Conservation (phyloP, 2,329 filamentous ascomycete genomes). For the Fusarium zealandicum region DNA sequence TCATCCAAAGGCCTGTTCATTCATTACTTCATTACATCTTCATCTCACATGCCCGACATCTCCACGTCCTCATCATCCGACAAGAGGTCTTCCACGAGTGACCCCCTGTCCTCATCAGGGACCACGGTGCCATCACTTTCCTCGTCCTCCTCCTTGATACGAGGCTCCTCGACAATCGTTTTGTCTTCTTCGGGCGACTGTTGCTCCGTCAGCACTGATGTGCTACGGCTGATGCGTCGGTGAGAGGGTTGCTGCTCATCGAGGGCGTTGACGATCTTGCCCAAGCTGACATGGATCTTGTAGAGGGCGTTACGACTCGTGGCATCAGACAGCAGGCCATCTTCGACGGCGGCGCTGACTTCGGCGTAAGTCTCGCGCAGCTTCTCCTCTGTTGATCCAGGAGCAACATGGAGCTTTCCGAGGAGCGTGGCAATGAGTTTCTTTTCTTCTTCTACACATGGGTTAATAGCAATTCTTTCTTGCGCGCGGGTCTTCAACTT, state of each 20-base stretch:
- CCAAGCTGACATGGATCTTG: slow-evolving; percentile 71
- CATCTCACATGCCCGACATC: slow-evolving; percentile 40
- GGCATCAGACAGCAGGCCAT: slow-evolving; percentile 65
- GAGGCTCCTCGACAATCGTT: slow-evolving; percentile 51
- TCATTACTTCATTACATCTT: slow-evolving; percentile 34
- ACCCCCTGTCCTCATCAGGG: slow-evolving; percentile 45
- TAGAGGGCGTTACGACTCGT: slow-evolving; percentile 69
- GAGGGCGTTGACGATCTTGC: slow-evolving; percentile 70
- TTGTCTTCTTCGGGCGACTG: slow-evolving; percentile 49
- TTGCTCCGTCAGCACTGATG: slow-evolving; percentile 48
- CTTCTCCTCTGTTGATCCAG: slow-evolving; percentile 67
- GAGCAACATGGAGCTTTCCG: slow-evolving; percentile 80
- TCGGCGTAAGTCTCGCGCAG: slow-evolving; percentile 65
- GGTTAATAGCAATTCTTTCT: slow-evolving; percentile 39
- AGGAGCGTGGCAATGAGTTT: slow-evolving; percentile 81
- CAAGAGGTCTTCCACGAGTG: slow-evolving; percentile 51
- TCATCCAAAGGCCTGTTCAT: slow-evolving; percentile 33
- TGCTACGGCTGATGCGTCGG: slow-evolving; percentile 54
- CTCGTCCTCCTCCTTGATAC: slow-evolving; percentile 59
- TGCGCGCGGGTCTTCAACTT: slow-evolving; percentile 48
- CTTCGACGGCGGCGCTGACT: slow-evolving; percentile 68
- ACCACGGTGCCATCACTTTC: slow-evolving; percentile 47
- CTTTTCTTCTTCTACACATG: slow-evolving; percentile 76
- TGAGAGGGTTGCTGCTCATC: slow-evolving; percentile 52
- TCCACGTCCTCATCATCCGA: slow-evolving; percentile 51